A percentile compares a stretch with the other conserved stretches of the same genome.
These are phyloP conservation scores for Pythium myriotylum DNA, from an alignment of 352 stramenopile genomes.

Conservation along the genomic window DNA sequence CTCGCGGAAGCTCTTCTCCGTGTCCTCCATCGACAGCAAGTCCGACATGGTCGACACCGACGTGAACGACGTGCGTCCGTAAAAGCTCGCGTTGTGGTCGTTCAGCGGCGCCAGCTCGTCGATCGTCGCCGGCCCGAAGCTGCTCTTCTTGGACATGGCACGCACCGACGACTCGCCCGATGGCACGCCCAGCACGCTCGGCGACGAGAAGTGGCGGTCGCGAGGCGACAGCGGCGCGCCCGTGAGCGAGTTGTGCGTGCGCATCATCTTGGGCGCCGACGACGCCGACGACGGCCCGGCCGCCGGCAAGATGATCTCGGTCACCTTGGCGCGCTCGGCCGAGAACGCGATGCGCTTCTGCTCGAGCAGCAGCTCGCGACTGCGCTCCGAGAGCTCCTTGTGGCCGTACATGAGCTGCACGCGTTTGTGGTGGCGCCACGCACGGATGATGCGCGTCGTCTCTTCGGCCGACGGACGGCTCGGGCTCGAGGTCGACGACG, in stretches of 20 bases:
- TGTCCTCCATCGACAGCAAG: conserved; percentile 12
- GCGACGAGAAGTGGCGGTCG: conserved; percentile 36
- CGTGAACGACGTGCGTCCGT: conserved; percentile 75
- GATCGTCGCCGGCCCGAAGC: conserved; percentile 35
- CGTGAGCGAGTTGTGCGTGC: not conserved
- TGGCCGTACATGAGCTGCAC: conserved; percentile 88
- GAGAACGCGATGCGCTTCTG: conserved; percentile 89
- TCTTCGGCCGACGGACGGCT: conserved; percentile 69
- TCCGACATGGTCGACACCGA: conserved; percentile 71
- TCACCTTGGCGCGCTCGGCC: conserved; percentile 79
- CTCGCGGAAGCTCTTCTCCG: conserved; percentile 30
- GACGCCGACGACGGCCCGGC: conserved; percentile 32
- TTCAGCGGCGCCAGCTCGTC: conserved; percentile 19
- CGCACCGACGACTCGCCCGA: conserved; percentile 31
- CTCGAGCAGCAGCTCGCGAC: conserved; percentile 82
- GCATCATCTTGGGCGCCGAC: conserved; percentile 4
- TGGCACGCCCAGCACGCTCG: conserved; percentile 31
- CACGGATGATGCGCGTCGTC: conserved; percentile 77
- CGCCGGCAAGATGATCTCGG: conserved; percentile 81
- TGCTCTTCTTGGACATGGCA: conserved; percentile 43
- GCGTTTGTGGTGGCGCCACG: conserved; percentile 86
- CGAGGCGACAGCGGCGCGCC: conserved; percentile 13
- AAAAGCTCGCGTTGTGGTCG: conserved; percentile 52
- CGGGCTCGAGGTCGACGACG: conserved; percentile 49
- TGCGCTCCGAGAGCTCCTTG: conserved; percentile 79